Evolutionary conservation across 768 basidiomycete genomes (phyloP).

Genomic region (Pholiota molesta): DNA sequence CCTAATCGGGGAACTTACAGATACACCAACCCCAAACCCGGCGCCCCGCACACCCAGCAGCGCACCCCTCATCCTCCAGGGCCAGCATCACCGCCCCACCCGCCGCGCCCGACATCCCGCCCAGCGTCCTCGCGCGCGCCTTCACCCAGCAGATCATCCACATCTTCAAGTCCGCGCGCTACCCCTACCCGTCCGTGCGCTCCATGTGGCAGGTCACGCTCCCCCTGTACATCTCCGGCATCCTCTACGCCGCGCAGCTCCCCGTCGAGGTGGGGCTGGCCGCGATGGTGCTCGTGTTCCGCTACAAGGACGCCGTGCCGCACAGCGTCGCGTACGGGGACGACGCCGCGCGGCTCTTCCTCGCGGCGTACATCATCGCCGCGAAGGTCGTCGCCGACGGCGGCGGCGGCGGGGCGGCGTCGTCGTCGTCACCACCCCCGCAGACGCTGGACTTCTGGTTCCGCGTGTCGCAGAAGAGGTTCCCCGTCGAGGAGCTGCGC

Average conservation of each 20-base stretch:
- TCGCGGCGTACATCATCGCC: not conserved
- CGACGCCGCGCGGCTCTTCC: slow-evolving; percentile 5
- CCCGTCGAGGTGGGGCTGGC: not conserved
- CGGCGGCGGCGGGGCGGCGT: not conserved
- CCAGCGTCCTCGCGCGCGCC: not conserved
- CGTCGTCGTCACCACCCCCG: not conserved
- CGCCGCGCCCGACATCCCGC: not conserved
- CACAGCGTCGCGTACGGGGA: slow-evolving; percentile 7
- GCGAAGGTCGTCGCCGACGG: slow-evolving; percentile 2
- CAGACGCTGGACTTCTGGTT: not conserved
- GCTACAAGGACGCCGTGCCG: slow-evolving; percentile 8
- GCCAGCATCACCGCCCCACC: not conserved
- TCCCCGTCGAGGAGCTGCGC: not conserved
- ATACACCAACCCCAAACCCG: not conserved
- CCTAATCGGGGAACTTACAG: not conserved
- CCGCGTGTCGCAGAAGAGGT: not conserved
- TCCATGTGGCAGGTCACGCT: slow-evolving; percentile 14
- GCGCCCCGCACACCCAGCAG: not conserved
- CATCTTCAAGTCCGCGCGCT: slow-evolving; percentile 15
- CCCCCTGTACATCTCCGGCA: slow-evolving; percentile 9
- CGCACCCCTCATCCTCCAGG: not conserved
- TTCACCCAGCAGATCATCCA: slow-evolving; percentile 16
- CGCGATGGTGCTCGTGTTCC: slow-evolving; percentile 3
- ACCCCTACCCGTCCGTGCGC: slow-evolving; percentile 6
- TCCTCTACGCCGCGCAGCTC: slow-evolving; percentile 5